phyloP scores from a whole-genome alignment of 2,329 filamentous ascomycete genomes.

The Claviceps digitariae region DNA sequence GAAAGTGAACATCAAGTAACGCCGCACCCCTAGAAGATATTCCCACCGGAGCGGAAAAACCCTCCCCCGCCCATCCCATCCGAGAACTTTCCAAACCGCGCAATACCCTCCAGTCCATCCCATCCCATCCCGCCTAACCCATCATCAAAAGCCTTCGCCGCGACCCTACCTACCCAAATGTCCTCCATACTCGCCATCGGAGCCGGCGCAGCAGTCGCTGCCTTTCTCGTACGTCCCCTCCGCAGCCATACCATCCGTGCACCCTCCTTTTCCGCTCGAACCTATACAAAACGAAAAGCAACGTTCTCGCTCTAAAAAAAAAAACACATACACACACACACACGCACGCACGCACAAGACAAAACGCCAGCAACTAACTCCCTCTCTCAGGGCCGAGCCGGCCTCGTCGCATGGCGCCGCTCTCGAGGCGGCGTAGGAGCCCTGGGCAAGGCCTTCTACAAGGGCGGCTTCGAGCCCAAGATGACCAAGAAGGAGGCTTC shows the following conservation, averaged over 20 bases:
- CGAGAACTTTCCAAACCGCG: slow-evolving; percentile 13
- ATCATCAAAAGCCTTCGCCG: not conserved
- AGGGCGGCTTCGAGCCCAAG: slow-evolving; percentile 91
- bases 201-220: slow-evolving; percentile 35
- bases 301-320: too few species aligned
- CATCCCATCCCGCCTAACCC: too few species aligned
- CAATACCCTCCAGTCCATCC: not conserved
- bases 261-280: not conserved
- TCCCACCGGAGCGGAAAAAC: slow-evolving; percentile 12
- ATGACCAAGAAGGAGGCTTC: slow-evolving; percentile 91
- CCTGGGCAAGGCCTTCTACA: slow-evolving; percentile 88
- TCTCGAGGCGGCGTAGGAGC: slow-evolving; percentile 66
- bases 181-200: slow-evolving; percentile 32
- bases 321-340: too few species aligned
- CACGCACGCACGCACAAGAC: too few species aligned
- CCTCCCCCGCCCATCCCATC: slow-evolving; percentile 9
- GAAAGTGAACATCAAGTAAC: too few species aligned
- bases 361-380: not conserved
- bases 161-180: slow-evolving; percentile 15
- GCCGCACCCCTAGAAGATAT: too few species aligned
- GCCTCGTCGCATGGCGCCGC: slow-evolving; percentile 74
- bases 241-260: not conserved
- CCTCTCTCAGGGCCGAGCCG: slow-evolving; percentile 64
- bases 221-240: slow-evolving; percentile 31
- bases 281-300: too few species aligned